These are phyloP conservation scores for Panellus pusillus DNA, from an alignment of 768 basidiomycete genomes.

Conservation along the genomic window DNA sequence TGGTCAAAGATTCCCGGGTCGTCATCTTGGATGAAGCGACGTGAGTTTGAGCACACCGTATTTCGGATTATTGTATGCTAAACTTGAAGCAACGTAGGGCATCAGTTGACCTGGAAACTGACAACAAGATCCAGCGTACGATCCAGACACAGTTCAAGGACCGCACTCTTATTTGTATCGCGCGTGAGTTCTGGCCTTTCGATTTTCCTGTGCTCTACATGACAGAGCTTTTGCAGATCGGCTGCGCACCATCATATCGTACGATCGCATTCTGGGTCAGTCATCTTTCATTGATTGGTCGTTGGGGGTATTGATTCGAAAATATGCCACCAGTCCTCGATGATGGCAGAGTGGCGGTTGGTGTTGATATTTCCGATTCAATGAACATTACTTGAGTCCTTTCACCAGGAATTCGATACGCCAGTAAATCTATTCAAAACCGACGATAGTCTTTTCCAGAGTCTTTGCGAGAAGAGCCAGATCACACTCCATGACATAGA, in stretches of 20 bases:
- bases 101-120: conserved; percentile 77
- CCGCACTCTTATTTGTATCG: conserved; percentile 76
- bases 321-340: no score
- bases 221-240: conserved; percentile 45
- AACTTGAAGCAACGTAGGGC: conserved; percentile 34
- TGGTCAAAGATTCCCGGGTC: conserved; percentile 66
- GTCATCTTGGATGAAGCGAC: conserved; percentile 83
- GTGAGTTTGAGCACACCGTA: no score
- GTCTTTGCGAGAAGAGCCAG: conserved; percentile 57
- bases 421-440: conserved; percentile 51
- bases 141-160: conserved; percentile 72
- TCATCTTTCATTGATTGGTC: no score
- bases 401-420: conserved; percentile 65
- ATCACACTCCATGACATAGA: conserved; percentile 50
- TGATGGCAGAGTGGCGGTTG: conserved; percentile 56
- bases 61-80: no score
- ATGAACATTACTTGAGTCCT: background rate
- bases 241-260: conserved; percentile 72
- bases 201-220: conserved; percentile 10
- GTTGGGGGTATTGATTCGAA: no score
- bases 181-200: conserved; percentile 44
- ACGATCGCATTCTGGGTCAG: conserved; percentile 66
- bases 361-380: conserved; percentile 12
- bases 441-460: conserved; percentile 56
- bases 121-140: conserved; percentile 79